These are phyloP conservation scores for Ordospora pajunii DNA, from an alignment of 371 early-diverging fungal species.

Conservation along the genomic window DNA sequence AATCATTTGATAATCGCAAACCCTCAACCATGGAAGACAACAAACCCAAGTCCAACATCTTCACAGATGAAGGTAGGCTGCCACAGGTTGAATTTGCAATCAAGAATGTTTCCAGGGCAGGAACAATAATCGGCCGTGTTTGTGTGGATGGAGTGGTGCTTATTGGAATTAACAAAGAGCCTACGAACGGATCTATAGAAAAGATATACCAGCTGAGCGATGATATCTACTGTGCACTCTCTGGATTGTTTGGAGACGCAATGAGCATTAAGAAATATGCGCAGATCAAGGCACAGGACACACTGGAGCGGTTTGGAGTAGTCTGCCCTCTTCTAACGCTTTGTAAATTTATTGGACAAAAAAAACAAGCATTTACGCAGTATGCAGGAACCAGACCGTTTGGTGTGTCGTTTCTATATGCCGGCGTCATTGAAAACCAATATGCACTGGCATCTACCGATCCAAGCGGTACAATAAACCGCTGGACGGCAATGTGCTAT, in stretches of 20 bases:
- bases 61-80: constrained; percentile 72
- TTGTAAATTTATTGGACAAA: constrained; percentile 79
- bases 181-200: constrained; percentile 65
- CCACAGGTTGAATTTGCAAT: constrained; percentile 99
- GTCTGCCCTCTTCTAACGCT: constrained; percentile 80
- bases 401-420: constrained; percentile 91
- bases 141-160: constrained; percentile 81
- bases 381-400: constrained; percentile 93
- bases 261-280: constrained; percentile 83
- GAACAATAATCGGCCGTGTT: constrained; percentile 80
- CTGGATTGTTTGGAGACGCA: constrained; percentile 91
- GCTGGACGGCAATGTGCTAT: constrained; percentile 92
- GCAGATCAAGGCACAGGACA: constrained; percentile 75
- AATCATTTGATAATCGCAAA: background rate
- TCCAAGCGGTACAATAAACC: constrained; percentile 92
- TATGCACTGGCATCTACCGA: constrained; percentile 93
- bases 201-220: constrained; percentile 75
- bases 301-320: constrained; percentile 73
- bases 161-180: constrained; percentile 84
- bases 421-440: constrained; percentile 77
- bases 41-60: constrained; percentile 51
- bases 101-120: constrained; percentile 94
- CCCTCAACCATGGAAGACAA: constrained; percentile 38
- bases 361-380: constrained; percentile 96
- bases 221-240: constrained; percentile 83